Evolutionary conservation across 2,329 filamentous ascomycete species (phyloP).

Genomic region (Alternaria sp.): DNA sequence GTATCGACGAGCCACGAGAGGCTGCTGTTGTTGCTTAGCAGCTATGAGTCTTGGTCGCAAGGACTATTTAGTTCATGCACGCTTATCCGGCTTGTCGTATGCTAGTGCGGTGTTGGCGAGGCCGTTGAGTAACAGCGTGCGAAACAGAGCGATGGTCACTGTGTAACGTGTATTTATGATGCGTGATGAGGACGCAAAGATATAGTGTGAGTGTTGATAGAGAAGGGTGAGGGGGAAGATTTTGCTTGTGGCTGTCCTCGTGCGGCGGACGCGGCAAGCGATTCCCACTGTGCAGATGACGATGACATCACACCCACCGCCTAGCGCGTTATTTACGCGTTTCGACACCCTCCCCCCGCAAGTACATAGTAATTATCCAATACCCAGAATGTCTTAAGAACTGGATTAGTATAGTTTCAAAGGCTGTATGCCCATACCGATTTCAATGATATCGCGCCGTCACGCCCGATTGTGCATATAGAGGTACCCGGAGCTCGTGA

Average conservation of each 20-base stretch:
- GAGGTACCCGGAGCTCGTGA: not conserved
- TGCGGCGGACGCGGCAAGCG: not conserved
- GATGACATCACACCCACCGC: not conserved
- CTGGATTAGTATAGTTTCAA: no score
- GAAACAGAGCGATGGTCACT: not conserved
- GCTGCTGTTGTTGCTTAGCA: not conserved
- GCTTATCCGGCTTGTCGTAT: not conserved
- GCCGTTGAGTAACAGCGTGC: not conserved
- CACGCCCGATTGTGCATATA: not conserved
- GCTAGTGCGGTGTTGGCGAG: not conserved
- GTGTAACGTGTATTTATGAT: not conserved
- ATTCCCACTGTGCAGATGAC: not conserved
- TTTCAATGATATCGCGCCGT: not conserved
- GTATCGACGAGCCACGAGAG: not conserved
- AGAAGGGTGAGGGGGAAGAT: not conserved
- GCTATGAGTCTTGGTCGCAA: not conserved
- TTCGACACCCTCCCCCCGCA: not conserved
- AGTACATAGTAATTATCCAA: not conserved
- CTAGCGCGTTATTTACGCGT: not conserved
- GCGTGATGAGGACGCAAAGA: not conserved
- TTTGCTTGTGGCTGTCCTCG: not conserved
- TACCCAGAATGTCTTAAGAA: not conserved
- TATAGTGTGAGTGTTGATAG: accelerated
- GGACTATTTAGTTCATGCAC: not conserved
- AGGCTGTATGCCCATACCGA: not conserved